These are phyloP conservation scores for Canavalia ensiformis DNA, from an alignment of 306 rosid species.

Conservation along the genomic window DNA sequence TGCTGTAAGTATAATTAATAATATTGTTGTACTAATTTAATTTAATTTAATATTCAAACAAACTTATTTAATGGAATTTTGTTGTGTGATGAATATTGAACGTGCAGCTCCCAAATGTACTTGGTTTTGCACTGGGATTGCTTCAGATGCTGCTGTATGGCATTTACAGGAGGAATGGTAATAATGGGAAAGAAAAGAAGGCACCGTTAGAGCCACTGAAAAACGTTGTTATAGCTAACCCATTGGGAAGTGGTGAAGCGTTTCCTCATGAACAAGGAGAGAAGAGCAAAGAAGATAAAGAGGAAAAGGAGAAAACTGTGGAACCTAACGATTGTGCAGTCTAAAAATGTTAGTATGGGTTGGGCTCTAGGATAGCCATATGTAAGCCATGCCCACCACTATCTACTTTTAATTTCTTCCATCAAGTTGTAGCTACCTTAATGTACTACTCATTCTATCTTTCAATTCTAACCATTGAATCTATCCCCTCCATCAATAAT, in stretches of 20 bases:
- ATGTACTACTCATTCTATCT: slow-evolving; percentile 6
- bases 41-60: not conserved
- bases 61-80: not conserved
- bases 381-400: not conserved
- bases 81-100: not conserved
- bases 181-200: slow-evolving; percentile 46
- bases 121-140: slow-evolving; percentile 77
- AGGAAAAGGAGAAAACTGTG: slow-evolving; percentile 12
- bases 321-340: slow-evolving; percentile 4
- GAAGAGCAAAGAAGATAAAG: not conserved
- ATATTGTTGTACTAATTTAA: not conserved
- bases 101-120: slow-evolving; percentile 73
- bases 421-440: slow-evolving; percentile 28
- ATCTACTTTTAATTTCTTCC: slow-evolving; percentile 24
- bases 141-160: slow-evolving; percentile 80
- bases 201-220: slow-evolving; percentile 40
- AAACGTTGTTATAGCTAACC: slow-evolving; percentile 22
- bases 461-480: not conserved
- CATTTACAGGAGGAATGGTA: slow-evolving; percentile 61
- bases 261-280: not conserved
- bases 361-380: slow-evolving; percentile 8
- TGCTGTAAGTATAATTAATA: slow-evolving; percentile 60
- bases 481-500: not conserved
- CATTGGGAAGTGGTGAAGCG: not conserved
- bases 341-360: not conserved